Base-by-base conservation (phyloP, 2,329 filamentous ascomycete species). In the Nannizziopsis arthrosporioides region DNA sequence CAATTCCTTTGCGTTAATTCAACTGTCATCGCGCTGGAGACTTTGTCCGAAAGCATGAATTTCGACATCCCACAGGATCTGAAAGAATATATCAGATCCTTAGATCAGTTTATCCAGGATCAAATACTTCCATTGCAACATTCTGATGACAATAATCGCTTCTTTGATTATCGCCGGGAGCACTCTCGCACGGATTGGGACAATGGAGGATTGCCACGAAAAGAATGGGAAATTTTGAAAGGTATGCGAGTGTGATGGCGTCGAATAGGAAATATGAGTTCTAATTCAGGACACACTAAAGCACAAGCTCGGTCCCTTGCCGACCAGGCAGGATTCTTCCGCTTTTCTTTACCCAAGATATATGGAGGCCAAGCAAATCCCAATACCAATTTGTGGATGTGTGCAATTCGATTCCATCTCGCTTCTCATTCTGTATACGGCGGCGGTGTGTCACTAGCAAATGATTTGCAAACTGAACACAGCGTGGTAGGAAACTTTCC, bases 161-260 rank as follows among this genome's bases (percentile, higher is more conserved):
- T 82, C 71, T 81, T 82, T 63, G 77, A 81, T 60, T 74, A 82
- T 61, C 73, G 78, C 14, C 74, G 78, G 53, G 78, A 82, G 55
- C 71, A 80, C 56, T 67, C 75, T 5, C 74, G 78, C 31, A 82
- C 78, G 1, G 71, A 81, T 57, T 81, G 77, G 76, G 71, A 74
- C 47, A 71, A 72, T 36, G 64, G 68, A 49, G 77, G 78, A 2
- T 67, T 81, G 2, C 78, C 78, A 0, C 70, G 69, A 5, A 61
- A 68, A 39, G 77, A 80, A 55, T 81, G 77, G 78, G 77, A 81
- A 55, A 63, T 66, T 1, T 62, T 82, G 0, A 64, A 81, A 11
- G 47, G 42, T 51, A 51, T 17, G 36, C 17, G 37, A 40, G 17
- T 40, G 12, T 9, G 17, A 19, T 14, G 12, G 6, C 5, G 5